phyloP scores from a whole-genome alignment of 352 stramenopile species.

The Albugo candida region DNA sequence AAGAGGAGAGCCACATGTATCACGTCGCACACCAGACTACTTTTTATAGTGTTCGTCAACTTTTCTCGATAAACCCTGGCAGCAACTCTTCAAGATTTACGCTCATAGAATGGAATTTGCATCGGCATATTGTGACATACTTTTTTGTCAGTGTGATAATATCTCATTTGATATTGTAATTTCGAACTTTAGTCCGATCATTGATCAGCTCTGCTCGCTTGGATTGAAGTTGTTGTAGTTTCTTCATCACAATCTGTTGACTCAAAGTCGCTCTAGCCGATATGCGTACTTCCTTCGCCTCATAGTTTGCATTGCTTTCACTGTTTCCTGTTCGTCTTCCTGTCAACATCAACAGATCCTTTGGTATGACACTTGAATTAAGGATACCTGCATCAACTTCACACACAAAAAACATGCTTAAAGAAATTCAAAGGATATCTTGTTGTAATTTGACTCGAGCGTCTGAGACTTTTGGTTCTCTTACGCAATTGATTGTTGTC shows the following conservation, averaged over 20 bases:
- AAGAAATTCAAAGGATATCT: conserved; percentile 14
- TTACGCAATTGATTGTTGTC: background rate
- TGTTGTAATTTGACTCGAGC: conserved; percentile 41
- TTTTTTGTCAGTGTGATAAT: too few relatives aligned
- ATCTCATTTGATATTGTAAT: conserved; percentile 31
- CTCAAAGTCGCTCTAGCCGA: conserved; percentile 41
- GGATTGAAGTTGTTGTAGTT: conserved; percentile 47
- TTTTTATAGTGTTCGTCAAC: conserved; percentile 64
- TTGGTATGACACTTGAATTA: conserved; percentile 9
- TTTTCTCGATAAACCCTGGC: background rate
- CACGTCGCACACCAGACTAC: conserved; percentile 85
- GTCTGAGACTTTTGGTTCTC: conserved; percentile 23
- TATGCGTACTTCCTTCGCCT: conserved; percentile 3
- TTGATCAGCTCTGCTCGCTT: conserved; percentile 54
- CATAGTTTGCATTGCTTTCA: background rate
- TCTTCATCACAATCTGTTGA: conserved; percentile 37
- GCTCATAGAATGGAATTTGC: too few relatives aligned
- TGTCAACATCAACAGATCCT: conserved; percentile 48
- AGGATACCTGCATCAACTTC: background rate
- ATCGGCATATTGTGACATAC: too few relatives aligned
- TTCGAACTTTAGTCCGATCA: conserved; percentile 60
- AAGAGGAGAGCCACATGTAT: conserved; percentile 86
- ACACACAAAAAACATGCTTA: background rate
- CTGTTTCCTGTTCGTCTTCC: conserved; percentile 29
- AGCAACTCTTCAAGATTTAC: too few relatives aligned